A percentile compares a stretch with the other conserved stretches of the same genome.
Evolutionary conservation across 2,329 filamentous ascomycete genomes (phyloP).

Genomic region (Stylonectria norvegica): DNA sequence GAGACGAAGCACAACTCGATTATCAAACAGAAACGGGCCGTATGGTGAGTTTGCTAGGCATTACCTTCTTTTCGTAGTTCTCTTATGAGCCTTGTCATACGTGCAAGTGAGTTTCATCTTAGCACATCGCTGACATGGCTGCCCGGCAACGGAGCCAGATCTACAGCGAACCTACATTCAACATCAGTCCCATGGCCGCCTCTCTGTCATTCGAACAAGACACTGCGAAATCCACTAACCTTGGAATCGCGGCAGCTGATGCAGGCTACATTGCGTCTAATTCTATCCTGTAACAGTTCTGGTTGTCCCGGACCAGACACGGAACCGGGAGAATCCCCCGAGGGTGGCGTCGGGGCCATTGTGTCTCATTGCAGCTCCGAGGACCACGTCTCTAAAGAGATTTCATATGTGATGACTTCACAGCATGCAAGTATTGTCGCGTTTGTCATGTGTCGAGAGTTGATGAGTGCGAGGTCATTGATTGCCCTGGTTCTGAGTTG

Average conservation of each 20-base stretch:
- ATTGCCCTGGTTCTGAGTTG: background rate
- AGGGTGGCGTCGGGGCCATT: constrained; percentile 32
- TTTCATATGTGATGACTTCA: too few relatives aligned
- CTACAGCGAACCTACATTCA: constrained; percentile 43
- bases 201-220: background rate
- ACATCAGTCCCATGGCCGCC: constrained; percentile 10
- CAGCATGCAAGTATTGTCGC: too few relatives aligned
- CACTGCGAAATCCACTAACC: constrained; percentile 24
- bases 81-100: constrained; percentile 46
- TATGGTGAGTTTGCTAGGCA: background rate
- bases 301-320: constrained; percentile 19
- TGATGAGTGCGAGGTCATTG: too few relatives aligned
- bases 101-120: constrained; percentile 44
- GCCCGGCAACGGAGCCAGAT: constrained; percentile 35
- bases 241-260: constrained; percentile 40
- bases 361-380: constrained; percentile 17
- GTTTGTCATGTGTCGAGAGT: too few relatives aligned
- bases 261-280: constrained; percentile 37
- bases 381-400: constrained; percentile 4
- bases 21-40: background rate
- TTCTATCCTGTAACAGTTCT: constrained; percentile 26
- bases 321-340: constrained; percentile 26
- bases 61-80: constrained; percentile 44
- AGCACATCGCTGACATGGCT: constrained; percentile 44
- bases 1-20: background rate